phyloP scores from a whole-genome alignment of 1,284 basidiomycete genomes.

The Afroboletus lepidellus region DNA sequence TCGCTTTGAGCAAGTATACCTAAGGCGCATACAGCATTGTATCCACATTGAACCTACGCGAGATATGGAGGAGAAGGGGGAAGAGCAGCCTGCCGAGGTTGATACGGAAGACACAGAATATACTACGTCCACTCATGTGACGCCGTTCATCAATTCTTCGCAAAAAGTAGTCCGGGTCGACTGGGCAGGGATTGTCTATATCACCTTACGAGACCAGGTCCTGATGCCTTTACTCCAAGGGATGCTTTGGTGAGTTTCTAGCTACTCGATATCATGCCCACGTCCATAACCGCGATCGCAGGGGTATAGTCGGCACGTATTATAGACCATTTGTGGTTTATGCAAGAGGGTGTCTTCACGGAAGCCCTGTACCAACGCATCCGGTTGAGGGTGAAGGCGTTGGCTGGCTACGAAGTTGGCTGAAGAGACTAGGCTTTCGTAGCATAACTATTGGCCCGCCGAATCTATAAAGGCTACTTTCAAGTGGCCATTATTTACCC shows the following conservation, averaged over 20 bases:
- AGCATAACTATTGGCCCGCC: conserved; percentile 31
- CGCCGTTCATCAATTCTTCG: conserved; percentile 22
- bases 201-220: conserved; percentile 67
- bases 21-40: conserved; percentile 57
- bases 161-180: conserved; percentile 47
- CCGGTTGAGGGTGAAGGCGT: conserved; percentile 43
- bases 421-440: conserved; percentile 36
- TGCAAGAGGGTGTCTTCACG: conserved; percentile 25
- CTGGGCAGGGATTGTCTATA: conserved; percentile 60
- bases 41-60: conserved; percentile 41
- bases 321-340: conserved; percentile 33
- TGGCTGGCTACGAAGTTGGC: conserved; percentile 44
- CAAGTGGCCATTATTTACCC: neutral
- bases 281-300: conserved; percentile 14
- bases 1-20: conserved; percentile 69
- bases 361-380: conserved; percentile 7
- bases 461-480: conserved; percentile 18
- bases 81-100: conserved; percentile 9
- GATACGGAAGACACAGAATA: conserved; percentile 22
- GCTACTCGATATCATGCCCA: neutral
- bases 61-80: conserved; percentile 33
- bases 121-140: conserved; percentile 15
- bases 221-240: conserved; percentile 68
- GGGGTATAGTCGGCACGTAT: conserved; percentile 37
- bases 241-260: conserved; percentile 54